phyloP scores from a whole-genome alignment of 257 asterid species.

The Fraxinus excelsior region DNA sequence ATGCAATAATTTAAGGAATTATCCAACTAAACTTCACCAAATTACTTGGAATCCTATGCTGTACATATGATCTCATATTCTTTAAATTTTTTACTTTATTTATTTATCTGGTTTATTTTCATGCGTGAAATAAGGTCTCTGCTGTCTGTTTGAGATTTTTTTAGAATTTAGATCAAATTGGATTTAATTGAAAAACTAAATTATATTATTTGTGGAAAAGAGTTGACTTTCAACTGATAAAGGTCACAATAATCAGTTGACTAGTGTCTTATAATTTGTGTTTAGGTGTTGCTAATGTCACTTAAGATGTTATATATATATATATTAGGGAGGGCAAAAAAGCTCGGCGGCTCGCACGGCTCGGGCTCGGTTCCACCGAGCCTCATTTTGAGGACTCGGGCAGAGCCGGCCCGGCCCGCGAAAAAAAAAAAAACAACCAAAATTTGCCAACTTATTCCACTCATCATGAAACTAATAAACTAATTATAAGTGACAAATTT shows the following conservation, averaged over 20 bases:
- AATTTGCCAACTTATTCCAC: too few relatives aligned
- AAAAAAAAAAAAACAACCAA: too few relatives aligned
- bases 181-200: conserved; percentile 6
- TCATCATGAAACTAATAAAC: too few relatives aligned
- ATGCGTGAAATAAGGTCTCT: conserved; percentile 21
- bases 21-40: conserved; percentile 49
- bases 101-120: not conserved
- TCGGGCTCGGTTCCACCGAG: too few relatives aligned
- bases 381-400: too few relatives aligned
- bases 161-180: not conserved
- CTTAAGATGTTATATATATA: too few relatives aligned
- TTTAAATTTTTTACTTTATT: not conserved
- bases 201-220: conserved; percentile 4
- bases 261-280: conserved; percentile 15
- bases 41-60: conserved; percentile 51
- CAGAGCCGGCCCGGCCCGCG: too few relatives aligned
- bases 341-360: too few relatives aligned
- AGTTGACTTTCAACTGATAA: conserved; percentile 31
- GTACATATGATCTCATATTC: conserved; percentile 16
- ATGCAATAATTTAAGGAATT: conserved; percentile 22
- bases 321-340: too few relatives aligned
- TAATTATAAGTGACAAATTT: too few relatives aligned
- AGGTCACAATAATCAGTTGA: conserved; percentile 27
- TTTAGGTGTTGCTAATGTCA: conserved; percentile 43
- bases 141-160: too few relatives aligned